Evolutionary conservation across 2,329 filamentous ascomycete genomes (phyloP), one percentile per base, ranked within the genome.

Genomic region (Fusarium illudens): DNA sequence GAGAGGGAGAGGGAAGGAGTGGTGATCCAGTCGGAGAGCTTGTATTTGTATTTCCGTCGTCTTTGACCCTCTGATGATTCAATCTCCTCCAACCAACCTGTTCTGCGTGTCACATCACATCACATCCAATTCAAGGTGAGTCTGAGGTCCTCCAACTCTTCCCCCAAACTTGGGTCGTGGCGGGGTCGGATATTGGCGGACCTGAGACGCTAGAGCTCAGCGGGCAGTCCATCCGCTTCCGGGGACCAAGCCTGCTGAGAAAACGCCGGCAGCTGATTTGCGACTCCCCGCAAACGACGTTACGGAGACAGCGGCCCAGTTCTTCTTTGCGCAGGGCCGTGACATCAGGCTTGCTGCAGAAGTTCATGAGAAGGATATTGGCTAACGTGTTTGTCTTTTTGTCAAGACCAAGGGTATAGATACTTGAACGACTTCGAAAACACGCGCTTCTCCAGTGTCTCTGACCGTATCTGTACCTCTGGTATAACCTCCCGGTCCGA

Each of bases 221-320:
- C 55, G 65, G 65, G 53, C 63, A 63, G 52, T 36, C 50, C 34
- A 58, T 60, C 70, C 64, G 67, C 53, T 67, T 71, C 70, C 65
- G 71, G 68, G 65, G 57, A 65, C 36, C 44, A 65, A 63, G 58
- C 51, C 65, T 74, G 72, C 72, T 74, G 72, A 74, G 72, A 65
- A 74, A 74, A 71, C 34, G 58, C 68, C 42, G 59, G 61, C 67
- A 64, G 68, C 67, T 74, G 72, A 74, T 74, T 74, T 74, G 71
- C 42, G 66, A 36, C 34, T 65, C 60, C 54, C 52, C 42, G 56
- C 60, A 56, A 58, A 58, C 17, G 53, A 58, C 17, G 48, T 42
- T 25, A 30, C 33, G 46, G 58, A 20, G 39, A 46, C 27, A 17
- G 12, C 49, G 10, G 32, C 37, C 25, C 25, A 19, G 56, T 15